phyloP scores from a whole-genome alignment of 306 rosid species.

The Begonia loranthoides region DNA sequence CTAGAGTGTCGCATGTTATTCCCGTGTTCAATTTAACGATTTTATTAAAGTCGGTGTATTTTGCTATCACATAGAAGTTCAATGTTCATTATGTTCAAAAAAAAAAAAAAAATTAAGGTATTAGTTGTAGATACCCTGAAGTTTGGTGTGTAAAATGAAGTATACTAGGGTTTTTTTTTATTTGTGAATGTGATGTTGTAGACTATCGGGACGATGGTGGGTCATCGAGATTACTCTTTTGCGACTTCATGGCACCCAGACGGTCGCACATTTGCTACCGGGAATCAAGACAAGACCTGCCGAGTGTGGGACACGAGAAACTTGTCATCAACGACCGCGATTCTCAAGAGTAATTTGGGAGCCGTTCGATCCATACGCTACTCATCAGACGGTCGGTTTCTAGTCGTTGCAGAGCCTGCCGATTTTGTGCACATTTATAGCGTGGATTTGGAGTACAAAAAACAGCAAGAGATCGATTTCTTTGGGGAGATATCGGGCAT shows the following conservation, averaged over 20 bases:
- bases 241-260: constrained; percentile 25
- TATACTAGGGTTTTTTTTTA: too few species aligned
- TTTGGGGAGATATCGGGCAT: constrained; percentile 29
- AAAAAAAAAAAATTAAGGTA: too few species aligned
- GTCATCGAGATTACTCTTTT: constrained; percentile 24
- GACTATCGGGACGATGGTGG: constrained; percentile 14
- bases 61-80: too few species aligned
- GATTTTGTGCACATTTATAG: constrained; percentile 22
- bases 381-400: constrained; percentile 19
- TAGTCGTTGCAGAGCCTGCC: constrained; percentile 25
- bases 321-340: constrained; percentile 15
- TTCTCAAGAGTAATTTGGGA: constrained; percentile 20
- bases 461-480: constrained; percentile 26
- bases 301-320: constrained; percentile 25
- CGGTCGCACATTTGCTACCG: constrained; percentile 22
- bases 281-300: constrained; percentile 30
- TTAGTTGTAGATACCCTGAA: too few species aligned
- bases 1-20: too few species aligned
- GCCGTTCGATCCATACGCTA: constrained; percentile 21
- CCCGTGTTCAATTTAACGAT: too few species aligned
- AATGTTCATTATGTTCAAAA: too few species aligned
- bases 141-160: too few species aligned
- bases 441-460: constrained; percentile 6
- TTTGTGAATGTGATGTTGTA: background rate
- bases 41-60: too few species aligned